Evolutionary conservation across 345 rosid species (phyloP), one percentile per base, ranked within the genome.

Genomic region (Brassica cretica): DNA sequence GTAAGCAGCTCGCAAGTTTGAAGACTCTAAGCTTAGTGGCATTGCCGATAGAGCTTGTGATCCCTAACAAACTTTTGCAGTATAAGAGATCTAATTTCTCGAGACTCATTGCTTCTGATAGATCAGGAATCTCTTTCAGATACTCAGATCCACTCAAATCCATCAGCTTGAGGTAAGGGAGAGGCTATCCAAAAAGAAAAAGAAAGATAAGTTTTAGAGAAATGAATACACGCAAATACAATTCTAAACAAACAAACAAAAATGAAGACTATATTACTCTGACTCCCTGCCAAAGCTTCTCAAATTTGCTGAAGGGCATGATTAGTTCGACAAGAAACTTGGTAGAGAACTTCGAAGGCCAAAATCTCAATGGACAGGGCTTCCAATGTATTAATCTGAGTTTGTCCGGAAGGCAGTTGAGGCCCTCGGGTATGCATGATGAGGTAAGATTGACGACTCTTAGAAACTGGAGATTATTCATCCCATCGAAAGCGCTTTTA

Each of bases 21-120:
- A 72, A 76, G 4, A 14, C 21, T 15, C 8, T 14, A 32, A 74
- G 80, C 27, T 72, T 62, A 15, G 60, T 72, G 4, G 76, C 68
- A 27, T 44, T 72, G 7, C 60, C 68, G 15, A 72, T 41, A 16
- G 76, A 61, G 60, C 6, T 15, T 18, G 59, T 61, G 44, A 72
- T 12, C 58, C 41, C 68, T 5, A 61, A 1, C 2, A 72, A 46
- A 15, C 76, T 5, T 61, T 33, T 1, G 27, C 76, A 72, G 0
- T 0, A 68, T 77, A 27, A 3, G n/a, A n/a, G 37, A 33, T 33
- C 37, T 33, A 33, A 5, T 33, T 14, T 3, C 55, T 46, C 6
- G 16, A 46, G 55, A 46, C 55, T 46, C 0, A 2, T 46, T 46
- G 55, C 55, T 12, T 46, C 14, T 46, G 55, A 9, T 16, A 46